A percentile compares a stretch with the other conserved stretches of the same genome.
These are phyloP conservation scores for Tuber umbilicatum DNA, from an alignment of 495 filamentous ascomycete species.

Conservation along the genomic window DNA sequence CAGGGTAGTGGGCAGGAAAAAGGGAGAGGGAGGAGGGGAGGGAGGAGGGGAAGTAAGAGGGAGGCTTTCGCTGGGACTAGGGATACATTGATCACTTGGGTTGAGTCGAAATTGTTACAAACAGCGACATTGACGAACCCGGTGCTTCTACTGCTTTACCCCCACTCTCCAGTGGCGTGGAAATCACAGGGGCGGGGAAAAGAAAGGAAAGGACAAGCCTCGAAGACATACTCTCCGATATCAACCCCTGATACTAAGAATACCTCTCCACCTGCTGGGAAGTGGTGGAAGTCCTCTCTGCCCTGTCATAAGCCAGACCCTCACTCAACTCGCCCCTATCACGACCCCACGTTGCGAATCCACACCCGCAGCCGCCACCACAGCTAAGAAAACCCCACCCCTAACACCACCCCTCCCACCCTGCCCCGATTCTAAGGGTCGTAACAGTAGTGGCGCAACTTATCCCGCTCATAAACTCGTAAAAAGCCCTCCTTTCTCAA, in stretches of 20 bases:
- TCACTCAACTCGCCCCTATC: slow-evolving; percentile 3
- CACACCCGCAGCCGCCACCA: neutral
- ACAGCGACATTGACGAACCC: neutral
- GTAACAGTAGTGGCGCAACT: slow-evolving; percentile 34
- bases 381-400: neutral
- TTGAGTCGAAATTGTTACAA: slow-evolving; percentile 24
- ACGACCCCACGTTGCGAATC: neutral
- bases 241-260: slow-evolving; percentile 23
- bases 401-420: slow-evolving; percentile 22
- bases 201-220: no score
- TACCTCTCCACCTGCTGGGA: slow-evolving; percentile 30
- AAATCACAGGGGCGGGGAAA: neutral
- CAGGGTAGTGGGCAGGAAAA: no score
- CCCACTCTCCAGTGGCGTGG: slow-evolving; percentile 9
- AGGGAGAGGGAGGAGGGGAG: no score
- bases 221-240: no score
- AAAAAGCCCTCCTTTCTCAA: no score
- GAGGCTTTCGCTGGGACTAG: slow-evolving; percentile 25
- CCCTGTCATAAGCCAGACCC: slow-evolving; percentile 16
- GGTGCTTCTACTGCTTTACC: neutral
- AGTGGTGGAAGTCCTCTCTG: slow-evolving; percentile 20
- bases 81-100: slow-evolving; percentile 28
- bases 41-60: slow-evolving; percentile 22
- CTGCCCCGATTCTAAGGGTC: slow-evolving; percentile 29
- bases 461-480: slow-evolving; percentile 25